phyloP scores from a whole-genome alignment of 148 eudicot genomes.

The Fagopyrum homotropicum region DNA sequence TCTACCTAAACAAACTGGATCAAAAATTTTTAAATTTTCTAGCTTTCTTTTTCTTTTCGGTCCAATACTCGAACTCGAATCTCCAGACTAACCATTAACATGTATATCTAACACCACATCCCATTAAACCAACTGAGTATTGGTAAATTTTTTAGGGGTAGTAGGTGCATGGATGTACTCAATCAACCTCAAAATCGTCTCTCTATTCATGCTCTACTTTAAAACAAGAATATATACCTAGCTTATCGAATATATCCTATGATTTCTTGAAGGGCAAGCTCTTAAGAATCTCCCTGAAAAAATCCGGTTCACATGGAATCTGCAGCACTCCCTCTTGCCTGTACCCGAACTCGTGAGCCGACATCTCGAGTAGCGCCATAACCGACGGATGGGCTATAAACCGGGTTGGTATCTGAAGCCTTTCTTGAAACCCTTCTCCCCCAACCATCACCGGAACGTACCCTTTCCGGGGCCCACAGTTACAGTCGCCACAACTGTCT shows the following conservation, averaged over 20 bases:
- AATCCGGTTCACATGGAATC: constrained; percentile 21
- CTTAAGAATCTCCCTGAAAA: constrained; percentile 14
- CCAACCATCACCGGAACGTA: constrained; percentile 25
- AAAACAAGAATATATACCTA: too few species aligned
- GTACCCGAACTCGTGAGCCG: constrained; percentile 20
- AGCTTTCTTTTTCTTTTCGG: too few species aligned
- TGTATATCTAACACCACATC: too few species aligned
- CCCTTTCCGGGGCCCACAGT: constrained; percentile 9
- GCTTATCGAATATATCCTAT: not conserved
- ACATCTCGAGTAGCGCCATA: constrained; percentile 16
- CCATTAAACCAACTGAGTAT: too few species aligned
- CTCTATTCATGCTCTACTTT: not conserved
- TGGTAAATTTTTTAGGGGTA: too few species aligned
- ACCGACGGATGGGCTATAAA: constrained; percentile 16
- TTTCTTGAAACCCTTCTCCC: constrained; percentile 16
- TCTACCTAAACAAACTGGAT: too few species aligned
- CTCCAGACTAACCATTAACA: too few species aligned
- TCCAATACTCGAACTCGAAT: too few species aligned
- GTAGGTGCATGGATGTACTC: too few species aligned
- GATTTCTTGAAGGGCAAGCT: not conserved
- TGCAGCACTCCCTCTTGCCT: constrained; percentile 20
- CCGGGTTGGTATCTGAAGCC: constrained; percentile 16
- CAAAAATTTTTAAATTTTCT: too few species aligned
- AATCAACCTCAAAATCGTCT: too few species aligned
- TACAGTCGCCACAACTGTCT: not conserved